Base-by-base conservation (phyloP, 768 basidiomycete species). In the Porphyrellus cyaneotinctus region DNA sequence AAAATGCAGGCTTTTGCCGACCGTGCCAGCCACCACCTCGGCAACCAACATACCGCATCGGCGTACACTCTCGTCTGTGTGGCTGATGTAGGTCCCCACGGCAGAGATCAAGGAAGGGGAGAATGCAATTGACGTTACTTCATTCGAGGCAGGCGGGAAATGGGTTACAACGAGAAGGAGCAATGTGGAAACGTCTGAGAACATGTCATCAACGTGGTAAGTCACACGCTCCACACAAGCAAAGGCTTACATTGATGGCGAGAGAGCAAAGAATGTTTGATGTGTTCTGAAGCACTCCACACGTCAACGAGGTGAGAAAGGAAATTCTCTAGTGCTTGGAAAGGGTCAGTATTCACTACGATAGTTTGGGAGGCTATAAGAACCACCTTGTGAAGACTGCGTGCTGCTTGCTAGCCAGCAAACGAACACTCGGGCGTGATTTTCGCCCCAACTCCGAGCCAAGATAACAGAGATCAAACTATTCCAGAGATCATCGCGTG, bases 1-100 rank as follows among this genome's bases (percentile, higher is more conserved):
- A 58, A 99, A 97, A 52, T 82, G 75, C 20, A 97, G 74, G 43
- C 77, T 78, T 65, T 87, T 88, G 7, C 83, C 79, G 14, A 75
- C 75, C 24, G 74, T 73, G 6, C 74, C 72, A 1, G 91, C 88
- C 10, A 87, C 78, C 17, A 87, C 74, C 70, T 99, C 95, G 1
- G 90, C 95, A 1, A 82, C 84, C 31, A 97, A 78, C 93, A 99
- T 95, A 4, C 97, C 97, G 59, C 92, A 88, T 23, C 85, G 79
- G 4, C 95, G 85, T 18, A 97, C 78, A 4, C 83, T 76, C 2
- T 75, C 70, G 48, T 95, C 91, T 7, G 84, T 70, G 68, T 95
- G 91, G 1, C 77, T 77, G 41, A 99, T 82, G 63, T 97, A 97
- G 6, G 71, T 69, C 7, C 85, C 80, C 42, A 97, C 76, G 13